phyloP scores from a whole-genome alignment of 1,284 basidiomycete species.

The Jaminaea rosea region DNA sequence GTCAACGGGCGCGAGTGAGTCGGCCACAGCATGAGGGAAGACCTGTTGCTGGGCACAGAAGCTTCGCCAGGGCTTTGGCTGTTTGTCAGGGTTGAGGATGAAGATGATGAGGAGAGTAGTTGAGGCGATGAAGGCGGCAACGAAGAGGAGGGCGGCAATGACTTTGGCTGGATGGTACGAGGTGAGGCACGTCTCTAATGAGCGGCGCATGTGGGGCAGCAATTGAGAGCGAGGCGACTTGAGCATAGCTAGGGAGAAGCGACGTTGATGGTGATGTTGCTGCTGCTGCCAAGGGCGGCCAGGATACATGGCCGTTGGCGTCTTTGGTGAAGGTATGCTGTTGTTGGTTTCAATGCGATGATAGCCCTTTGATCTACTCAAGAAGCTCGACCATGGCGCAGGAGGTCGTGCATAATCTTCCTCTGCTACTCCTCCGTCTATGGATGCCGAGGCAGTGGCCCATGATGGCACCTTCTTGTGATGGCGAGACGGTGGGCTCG shows the following conservation, averaged over 20 bases:
- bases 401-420: no score
- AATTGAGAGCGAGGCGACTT: neutral
- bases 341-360: no score
- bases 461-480: no score
- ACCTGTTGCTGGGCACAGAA: constrained; percentile 63
- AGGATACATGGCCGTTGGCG: no score
- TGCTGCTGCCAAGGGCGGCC: no score
- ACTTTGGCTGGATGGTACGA: constrained; percentile 30
- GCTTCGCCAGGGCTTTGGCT: constrained; percentile 81
- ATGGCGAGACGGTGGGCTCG: no score
- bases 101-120: constrained; percentile 60
- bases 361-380: no score
- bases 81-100: constrained; percentile 89
- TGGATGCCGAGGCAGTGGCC: no score
- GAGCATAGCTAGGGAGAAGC: neutral
- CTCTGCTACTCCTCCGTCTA: no score
- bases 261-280: neutral
- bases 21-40: constrained; percentile 51
- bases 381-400: no score
- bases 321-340: no score
- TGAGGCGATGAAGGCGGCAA: constrained; percentile 27
- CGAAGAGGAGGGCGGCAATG: constrained; percentile 23
- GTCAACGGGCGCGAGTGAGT: constrained; percentile 73
- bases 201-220: neutral
- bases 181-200: constrained; percentile 20